Conservation (phyloP, 805 yeast species). For the Lipomyces yamanashiensis region DNA sequence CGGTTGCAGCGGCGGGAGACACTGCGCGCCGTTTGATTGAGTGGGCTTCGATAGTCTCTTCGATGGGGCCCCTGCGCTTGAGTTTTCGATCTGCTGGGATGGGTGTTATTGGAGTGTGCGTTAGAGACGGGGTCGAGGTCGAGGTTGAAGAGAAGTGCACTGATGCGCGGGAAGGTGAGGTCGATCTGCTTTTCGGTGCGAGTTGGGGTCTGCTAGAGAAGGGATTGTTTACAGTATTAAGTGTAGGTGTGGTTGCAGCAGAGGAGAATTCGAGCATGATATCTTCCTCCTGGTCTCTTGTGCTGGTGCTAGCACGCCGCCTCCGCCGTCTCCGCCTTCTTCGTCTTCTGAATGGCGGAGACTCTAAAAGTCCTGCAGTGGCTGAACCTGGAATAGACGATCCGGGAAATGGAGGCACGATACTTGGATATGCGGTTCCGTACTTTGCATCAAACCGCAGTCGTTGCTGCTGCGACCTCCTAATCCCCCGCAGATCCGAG, state of each 20-base stretch:
- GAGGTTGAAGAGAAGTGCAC: neutral
- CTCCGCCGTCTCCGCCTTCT: slow-evolving; percentile 12
- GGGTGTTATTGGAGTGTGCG: slow-evolving; percentile 5
- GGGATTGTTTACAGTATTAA: neutral
- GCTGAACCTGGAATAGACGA: neutral
- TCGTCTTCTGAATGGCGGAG: slow-evolving; percentile 12
- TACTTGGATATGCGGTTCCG: slow-evolving; percentile 11
- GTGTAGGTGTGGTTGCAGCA: neutral
- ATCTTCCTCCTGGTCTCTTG: neutral
- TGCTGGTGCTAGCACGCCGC: neutral
- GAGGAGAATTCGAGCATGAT: slow-evolving; percentile 2
- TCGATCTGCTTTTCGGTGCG: slow-evolving; percentile 5
- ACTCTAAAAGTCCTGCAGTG: slow-evolving; percentile 1
- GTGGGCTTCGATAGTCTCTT: slow-evolving; percentile 24
- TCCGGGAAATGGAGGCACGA: slow-evolving; percentile 1
- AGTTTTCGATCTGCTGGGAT: slow-evolving; percentile 14
- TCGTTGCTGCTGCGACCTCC: slow-evolving; percentile 7
- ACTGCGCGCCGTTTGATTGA: slow-evolving; percentile 36
- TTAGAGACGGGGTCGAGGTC: neutral
- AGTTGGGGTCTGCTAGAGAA: neutral
- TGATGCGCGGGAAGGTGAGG: neutral
- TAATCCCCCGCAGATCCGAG: neutral
- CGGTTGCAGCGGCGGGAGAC: slow-evolving; percentile 24
- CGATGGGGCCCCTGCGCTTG: slow-evolving; percentile 26
- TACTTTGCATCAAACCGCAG: slow-evolving; percentile 15